Evolutionary conservation across 257 asterid species (phyloP), one percentile per base, ranked within the genome.

Genomic region (Penstemon davidsonii): DNA sequence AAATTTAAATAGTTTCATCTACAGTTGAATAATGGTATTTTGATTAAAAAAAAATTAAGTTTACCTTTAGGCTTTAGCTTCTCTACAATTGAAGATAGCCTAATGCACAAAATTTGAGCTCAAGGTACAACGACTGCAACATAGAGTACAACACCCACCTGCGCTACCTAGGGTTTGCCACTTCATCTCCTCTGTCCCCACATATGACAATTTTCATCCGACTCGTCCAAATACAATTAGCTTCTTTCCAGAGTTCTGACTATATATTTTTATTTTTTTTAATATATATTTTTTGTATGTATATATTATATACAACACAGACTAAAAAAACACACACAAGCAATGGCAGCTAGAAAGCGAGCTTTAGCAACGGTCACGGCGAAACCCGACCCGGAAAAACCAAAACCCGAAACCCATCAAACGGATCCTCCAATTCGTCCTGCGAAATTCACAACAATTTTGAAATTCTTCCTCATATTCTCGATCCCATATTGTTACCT

Each of bases 271-370:
- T 1, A 1, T 25, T 25, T 25, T 25, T 25, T 0, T 25, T 25
- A 25, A 25, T 25, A 25, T 25, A 1, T 25, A 25, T 0, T 25
- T 25, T 25, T 25, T 25, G 33, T 25, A 25, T 25, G 33, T 25
- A 25, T 25, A 0, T 25, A 25, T 25, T 25, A 25, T 2, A 25
- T 25, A 25, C 33, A 25, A 25, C 33, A 25, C 33, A 25, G 33
- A 25, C 33, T 1, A 25, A 25, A 25, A 25, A 25, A 25, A 25
- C 56, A 51, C 73, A 55, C 73, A 40, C 66, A 51, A 58, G 55
- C 80, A 75, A 90, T 90, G 97, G 83, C 83, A 63, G 86, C 88
- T 58, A 78, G 74, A 80, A 85, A 71, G 74, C 85, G 95, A 72
- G 72, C 83, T 69, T 64, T 91, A 55, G 66, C 78, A 1, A 50